Evolutionary conservation across 495 filamentous ascomycete species (phyloP).

Genomic region (Xylaria palmicola): DNA sequence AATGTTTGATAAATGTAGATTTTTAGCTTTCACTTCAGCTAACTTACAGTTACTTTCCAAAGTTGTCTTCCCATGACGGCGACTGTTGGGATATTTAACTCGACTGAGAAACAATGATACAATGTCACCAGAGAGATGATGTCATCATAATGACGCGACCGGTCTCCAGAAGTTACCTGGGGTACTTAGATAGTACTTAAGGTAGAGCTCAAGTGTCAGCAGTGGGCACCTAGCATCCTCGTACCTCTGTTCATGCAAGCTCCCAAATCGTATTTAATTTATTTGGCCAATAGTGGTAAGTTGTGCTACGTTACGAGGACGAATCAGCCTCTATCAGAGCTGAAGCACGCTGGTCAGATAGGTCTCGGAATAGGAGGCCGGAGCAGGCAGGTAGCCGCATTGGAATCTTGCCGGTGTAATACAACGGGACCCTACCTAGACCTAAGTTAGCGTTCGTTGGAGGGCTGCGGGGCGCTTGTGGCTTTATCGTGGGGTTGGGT

Average conservation of each 20-base stretch:
- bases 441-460: neutral
- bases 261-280: no score
- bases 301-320: no score
- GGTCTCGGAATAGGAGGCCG: no score
- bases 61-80: neutral
- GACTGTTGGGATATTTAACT: neutral
- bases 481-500: constrained; percentile 9
- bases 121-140: constrained; percentile 13
- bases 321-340: no score
- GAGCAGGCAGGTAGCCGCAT: no score
- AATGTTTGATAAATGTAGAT: neutral
- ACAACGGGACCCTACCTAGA: neutral
- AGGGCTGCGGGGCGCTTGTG: neutral
- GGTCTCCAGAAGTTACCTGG: neutral
- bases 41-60: neutral
- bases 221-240: neutral
- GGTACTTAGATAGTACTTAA: neutral
- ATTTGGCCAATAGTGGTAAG: no score
- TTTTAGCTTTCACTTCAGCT: no score
- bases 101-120: neutral
- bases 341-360: no score
- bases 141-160: constrained; percentile 18
- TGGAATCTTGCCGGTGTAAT: neutral
- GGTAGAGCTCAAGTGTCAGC: neutral
- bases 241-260: no score